Conservation (phyloP, 371 early-diverging fungal species). For the Mortierella sp. region DNA sequence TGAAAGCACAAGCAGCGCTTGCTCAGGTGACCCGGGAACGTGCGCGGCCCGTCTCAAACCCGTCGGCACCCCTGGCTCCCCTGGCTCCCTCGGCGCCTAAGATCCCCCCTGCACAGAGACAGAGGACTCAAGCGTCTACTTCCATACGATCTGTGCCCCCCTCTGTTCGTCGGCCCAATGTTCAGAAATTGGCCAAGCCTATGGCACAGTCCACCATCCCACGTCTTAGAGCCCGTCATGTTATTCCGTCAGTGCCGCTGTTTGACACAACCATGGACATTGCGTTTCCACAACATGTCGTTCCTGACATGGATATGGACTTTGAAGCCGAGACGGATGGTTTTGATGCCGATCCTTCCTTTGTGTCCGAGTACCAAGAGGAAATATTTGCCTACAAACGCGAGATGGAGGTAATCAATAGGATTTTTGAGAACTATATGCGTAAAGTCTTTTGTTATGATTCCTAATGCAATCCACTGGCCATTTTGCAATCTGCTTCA, state of each 20-base stretch:
- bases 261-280: slow-evolving; percentile 22
- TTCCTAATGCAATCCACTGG: not conserved
- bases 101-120: slow-evolving; percentile 11
- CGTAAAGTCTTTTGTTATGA: too few relatives aligned
- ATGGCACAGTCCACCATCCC: too few relatives aligned
- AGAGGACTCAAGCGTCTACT: slow-evolving; percentile 1
- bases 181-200: slow-evolving; percentile 1
- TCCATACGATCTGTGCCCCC: not conserved
- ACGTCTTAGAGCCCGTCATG: not conserved
- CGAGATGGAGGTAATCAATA: slow-evolving; percentile 69
- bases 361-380: slow-evolving; percentile 80
- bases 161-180: slow-evolving; percentile 1
- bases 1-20: not conserved
- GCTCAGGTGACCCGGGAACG: not conserved
- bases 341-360: slow-evolving; percentile 28
- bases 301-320: slow-evolving; percentile 20
- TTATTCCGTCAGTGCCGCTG: slow-evolving; percentile 34
- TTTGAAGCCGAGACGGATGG: slow-evolving; percentile 5
- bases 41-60: not conserved
- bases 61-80: not conserved
- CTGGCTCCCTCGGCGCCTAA: slow-evolving; percentile 23
- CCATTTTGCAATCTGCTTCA: not conserved
- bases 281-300: not conserved
- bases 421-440: too few relatives aligned
- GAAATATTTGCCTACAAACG: slow-evolving; percentile 85